Base-by-base conservation (phyloP, 2,329 filamentous ascomycete species). In the Xylariaceae sp. region DNA sequence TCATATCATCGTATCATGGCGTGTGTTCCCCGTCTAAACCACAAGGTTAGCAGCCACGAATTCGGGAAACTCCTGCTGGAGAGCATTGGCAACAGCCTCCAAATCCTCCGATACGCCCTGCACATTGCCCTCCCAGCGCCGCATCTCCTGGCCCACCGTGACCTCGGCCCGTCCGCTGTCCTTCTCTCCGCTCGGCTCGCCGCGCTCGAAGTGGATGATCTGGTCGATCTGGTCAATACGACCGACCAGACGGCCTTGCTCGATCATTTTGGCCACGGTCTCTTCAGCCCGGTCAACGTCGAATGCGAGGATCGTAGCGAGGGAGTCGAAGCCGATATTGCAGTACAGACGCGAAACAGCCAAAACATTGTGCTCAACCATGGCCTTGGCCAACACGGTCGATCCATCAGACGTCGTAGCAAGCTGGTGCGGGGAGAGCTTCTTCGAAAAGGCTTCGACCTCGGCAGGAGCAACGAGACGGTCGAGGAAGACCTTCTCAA, bases 401-500 rank as follows among this genome's bases (percentile, higher is more conserved):
- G 88, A 90, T 1, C 94, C 94, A 73, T 99, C 94, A 0, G 90
- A 83, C 0, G 91, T 97, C 63, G 85, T 87, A 23, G 94, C 94
- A 1, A 97, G 85, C 75, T 99, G 94, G 75, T 99, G 94, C 18
- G 90, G 88, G 58, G 86, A 82, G 53, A 99, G 80, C 55, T 86
- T 87, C 67, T 88, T 80, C 0, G 92, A 88, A 71, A 99, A 99
- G 57, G 89, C 87, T 44, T 87, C 85, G 48, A 97, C 91, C 76
- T 99, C 94, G n/a, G 80, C 82, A 0, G 88, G 85, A 0, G 85
- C 84, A 53, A 99, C 80, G 2, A 99, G 80, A 4, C 92, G 85
- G 74, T 97, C 91, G 53, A 97, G 81, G 74, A 96, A 96, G 85
- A 99, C 97, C 79, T 97, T 97, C 78, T 97, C 94, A 11, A 99